Evolutionary conservation across 371 early-diverging fungal species (phyloP).

Genomic region (Circinella minor): DNA sequence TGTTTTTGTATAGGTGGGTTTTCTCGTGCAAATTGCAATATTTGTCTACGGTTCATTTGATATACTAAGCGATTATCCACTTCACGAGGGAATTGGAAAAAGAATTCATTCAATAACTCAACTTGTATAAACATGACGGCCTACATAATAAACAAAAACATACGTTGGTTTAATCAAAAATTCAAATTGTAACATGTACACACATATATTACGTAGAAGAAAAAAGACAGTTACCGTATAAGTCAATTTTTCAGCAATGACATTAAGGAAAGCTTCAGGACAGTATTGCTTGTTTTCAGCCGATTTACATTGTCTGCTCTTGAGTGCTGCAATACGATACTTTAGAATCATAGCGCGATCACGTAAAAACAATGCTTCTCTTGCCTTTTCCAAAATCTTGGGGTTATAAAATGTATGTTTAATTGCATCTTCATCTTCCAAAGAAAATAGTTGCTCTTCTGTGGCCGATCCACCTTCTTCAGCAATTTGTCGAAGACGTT

Average conservation of each 20-base stretch:
- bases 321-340: slow-evolving; percentile 79
- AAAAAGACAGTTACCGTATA: slow-evolving; percentile 61
- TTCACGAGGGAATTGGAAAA: slow-evolving; percentile 95
- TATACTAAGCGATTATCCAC: slow-evolving; percentile 89
- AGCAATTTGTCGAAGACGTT: slow-evolving; percentile 35
- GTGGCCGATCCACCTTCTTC: slow-evolving; percentile 26
- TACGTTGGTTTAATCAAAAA: neutral
- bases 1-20: slow-evolving; percentile 87
- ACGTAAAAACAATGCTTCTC: slow-evolving; percentile 76
- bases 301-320: slow-evolving; percentile 77
- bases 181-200: neutral
- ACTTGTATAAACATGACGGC: slow-evolving; percentile 96
- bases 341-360: slow-evolving; percentile 78
- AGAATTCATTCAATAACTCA: slow-evolving; percentile 95
- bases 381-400: slow-evolving; percentile 79
- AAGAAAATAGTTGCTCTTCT: slow-evolving; percentile 23
- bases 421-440: slow-evolving; percentile 49
- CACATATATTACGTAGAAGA: neutral
- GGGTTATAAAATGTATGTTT: slow-evolving; percentile 65
- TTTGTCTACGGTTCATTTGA: slow-evolving; percentile 71
- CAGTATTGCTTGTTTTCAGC: slow-evolving; percentile 86
- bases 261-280: slow-evolving; percentile 90
- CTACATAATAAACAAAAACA: slow-evolving; percentile 18
- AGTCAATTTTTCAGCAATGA: slow-evolving; percentile 91
- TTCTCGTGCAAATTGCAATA: slow-evolving; percentile 88